A percentile compares a stretch with the other conserved stretches of the same genome.
Evolutionary conservation across 768 basidiomycete species (phyloP).

Genomic region (Tylopilus cervinicoccineus): DNA sequence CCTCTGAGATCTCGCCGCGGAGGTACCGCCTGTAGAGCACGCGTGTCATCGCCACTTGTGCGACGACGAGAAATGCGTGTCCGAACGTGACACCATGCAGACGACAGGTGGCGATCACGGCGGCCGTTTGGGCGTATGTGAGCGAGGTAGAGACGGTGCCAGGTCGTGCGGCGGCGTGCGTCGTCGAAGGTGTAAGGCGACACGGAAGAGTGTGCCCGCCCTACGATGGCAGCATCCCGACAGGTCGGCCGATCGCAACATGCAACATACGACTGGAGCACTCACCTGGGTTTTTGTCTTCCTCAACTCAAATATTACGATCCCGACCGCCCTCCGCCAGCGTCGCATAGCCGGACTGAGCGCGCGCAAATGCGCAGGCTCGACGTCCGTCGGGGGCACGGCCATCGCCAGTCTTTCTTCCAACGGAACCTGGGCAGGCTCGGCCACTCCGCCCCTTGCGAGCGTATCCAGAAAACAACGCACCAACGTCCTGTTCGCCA

Average conservation of each 20-base stretch:
- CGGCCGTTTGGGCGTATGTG: constrained; percentile 26
- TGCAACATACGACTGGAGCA: not conserved
- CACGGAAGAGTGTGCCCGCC: constrained; percentile 57
- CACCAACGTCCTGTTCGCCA: constrained; percentile 38
- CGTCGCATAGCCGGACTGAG: constrained; percentile 35
- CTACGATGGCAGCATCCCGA: constrained; percentile 24
- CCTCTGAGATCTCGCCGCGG: constrained; percentile 38
- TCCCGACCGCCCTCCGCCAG: constrained; percentile 45
- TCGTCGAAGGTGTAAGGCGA: constrained; percentile 33
- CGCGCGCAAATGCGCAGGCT: constrained; percentile 26
- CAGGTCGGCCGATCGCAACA: not conserved
- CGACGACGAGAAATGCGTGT: constrained; percentile 44
- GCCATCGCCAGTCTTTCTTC: constrained; percentile 40
- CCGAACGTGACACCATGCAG: constrained; percentile 46
- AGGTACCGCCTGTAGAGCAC: constrained; percentile 45
- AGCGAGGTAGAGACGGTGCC: constrained; percentile 20
- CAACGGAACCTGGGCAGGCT: constrained; percentile 24
- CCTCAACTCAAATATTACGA: constrained; percentile 34
- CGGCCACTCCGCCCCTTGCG: not conserved
- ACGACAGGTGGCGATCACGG: constrained; percentile 40
- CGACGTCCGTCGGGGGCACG: constrained; percentile 35
- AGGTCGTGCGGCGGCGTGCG: constrained; percentile 36
- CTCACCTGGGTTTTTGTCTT: constrained; percentile 35
- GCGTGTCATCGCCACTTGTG: constrained; percentile 51
- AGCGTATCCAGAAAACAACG: constrained; percentile 46